Conservation (phyloP, 495 filamentous ascomycete genomes). For the Aspergillus nidulans region DNA sequence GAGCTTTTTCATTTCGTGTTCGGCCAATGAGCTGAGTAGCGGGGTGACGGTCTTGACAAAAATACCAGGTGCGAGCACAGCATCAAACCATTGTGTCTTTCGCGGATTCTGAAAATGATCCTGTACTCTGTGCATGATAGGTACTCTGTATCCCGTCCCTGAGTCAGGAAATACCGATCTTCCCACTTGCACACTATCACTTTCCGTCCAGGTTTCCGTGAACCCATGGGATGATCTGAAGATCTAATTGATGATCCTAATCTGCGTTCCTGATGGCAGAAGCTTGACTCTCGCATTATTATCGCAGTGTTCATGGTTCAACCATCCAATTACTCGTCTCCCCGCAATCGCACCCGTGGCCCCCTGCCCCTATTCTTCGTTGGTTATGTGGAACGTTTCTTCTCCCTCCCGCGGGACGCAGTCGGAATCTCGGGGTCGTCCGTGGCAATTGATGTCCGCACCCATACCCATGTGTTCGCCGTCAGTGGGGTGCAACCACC, state of each 20-base stretch:
- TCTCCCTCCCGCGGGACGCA: too few relatives aligned
- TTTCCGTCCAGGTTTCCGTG: not conserved
- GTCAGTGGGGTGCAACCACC: too few relatives aligned
- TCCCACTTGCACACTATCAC: not conserved
- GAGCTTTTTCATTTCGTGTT: not conserved
- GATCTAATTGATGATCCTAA: conserved; percentile 1
- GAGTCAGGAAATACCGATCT: not conserved
- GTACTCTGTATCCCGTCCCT: too few relatives aligned
- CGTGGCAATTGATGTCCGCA: too few relatives aligned
- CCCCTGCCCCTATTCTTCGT: not conserved
- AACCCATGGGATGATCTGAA: conserved; percentile 1
- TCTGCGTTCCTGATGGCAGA: not conserved
- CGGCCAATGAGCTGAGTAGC: not conserved
- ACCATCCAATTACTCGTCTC: not conserved
- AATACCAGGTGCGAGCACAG: not conserved
- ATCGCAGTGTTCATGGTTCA: too few relatives aligned
- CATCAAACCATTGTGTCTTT: too few relatives aligned
- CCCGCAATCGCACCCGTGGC: not conserved
- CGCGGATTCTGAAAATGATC: too few relatives aligned
- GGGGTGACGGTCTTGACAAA: not conserved
- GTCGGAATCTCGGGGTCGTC: too few relatives aligned
- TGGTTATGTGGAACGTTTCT: too few relatives aligned
- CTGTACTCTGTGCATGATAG: too few relatives aligned
- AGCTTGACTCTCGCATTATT: not conserved
- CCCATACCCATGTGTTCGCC: too few relatives aligned